A percentile compares a stretch with the other conserved stretches of the same genome.
phyloP scores from a whole-genome alignment of 106 monocot species.

The Gastrodia elata region DNA sequence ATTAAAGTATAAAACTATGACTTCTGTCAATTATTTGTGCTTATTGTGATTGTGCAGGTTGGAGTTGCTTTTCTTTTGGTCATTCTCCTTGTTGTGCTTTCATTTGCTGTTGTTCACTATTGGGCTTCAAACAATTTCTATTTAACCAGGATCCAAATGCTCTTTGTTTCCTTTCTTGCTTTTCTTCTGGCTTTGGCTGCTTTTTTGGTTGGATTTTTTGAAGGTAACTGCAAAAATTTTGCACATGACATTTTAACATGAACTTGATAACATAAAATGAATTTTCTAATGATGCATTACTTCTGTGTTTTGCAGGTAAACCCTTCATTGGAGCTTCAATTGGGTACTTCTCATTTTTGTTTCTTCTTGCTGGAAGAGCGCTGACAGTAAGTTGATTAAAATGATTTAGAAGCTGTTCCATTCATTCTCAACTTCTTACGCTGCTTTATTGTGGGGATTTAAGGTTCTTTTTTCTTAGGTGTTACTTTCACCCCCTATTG shows the following conservation, averaged over 20 bases:
- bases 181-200: constrained; percentile 91
- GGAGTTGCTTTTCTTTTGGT: constrained; percentile 83
- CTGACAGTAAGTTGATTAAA: constrained; percentile 60
- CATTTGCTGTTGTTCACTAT: constrained; percentile 70
- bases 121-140: constrained; percentile 98
- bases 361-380: constrained; percentile 89
- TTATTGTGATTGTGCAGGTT: constrained; percentile 44
- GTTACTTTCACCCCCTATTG: constrained; percentile 95
- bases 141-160: constrained; percentile 81
- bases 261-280: neutral
- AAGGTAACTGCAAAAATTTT: constrained; percentile 32
- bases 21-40: constrained; percentile 4
- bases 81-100: constrained; percentile 73
- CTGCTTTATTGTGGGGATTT: constrained; percentile 3
- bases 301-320: constrained; percentile 35
- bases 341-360: constrained; percentile 92
- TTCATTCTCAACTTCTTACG: neutral
- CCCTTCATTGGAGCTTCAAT: constrained; percentile 95
- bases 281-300: neutral
- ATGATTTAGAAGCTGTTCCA: neutral
- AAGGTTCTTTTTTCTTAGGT: constrained; percentile 44
- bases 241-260: neutral
- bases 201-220: constrained; percentile 77
- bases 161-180: constrained; percentile 72
- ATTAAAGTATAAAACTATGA: constrained; percentile 4